Evolutionary conservation across 495 filamentous ascomycete species (phyloP).

Genomic region (Immersiella caudata): DNA sequence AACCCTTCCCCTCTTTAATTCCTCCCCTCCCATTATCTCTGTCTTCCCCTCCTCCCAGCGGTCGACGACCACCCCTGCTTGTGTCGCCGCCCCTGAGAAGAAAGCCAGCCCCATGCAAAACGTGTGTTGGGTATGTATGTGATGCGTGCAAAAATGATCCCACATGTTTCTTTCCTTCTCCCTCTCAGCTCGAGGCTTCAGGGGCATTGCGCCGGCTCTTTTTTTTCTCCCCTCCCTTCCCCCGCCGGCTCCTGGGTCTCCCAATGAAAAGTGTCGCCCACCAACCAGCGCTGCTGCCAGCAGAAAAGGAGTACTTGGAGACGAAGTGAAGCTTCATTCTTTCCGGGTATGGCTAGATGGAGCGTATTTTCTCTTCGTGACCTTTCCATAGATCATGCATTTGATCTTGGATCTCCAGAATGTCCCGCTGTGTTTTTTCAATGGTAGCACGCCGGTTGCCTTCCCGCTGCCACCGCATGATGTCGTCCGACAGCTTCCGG

Average conservation of each 20-base stretch:
- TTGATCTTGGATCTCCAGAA: slow-evolving; percentile 65
- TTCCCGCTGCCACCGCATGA: slow-evolving; percentile 78
- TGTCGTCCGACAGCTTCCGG: slow-evolving; percentile 72
- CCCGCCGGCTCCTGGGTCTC: neutral
- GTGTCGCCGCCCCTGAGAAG: neutral
- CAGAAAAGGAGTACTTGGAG: neutral
- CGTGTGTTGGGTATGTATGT: slow-evolving; percentile 2
- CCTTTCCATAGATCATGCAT: slow-evolving; percentile 59
- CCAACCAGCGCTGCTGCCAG: neutral
- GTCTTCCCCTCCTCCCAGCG: neutral
- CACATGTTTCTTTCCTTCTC: neutral
- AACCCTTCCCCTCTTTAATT: neutral
- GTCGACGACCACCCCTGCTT: neutral
- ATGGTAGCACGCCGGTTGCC: slow-evolving; percentile 78
- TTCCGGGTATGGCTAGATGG: slow-evolving; percentile 3
- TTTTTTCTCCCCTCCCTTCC: neutral
- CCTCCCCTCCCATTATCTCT: neutral
- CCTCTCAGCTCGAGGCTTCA: neutral
- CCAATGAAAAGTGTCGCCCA: neutral
- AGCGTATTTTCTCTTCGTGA: slow-evolving; percentile 46
- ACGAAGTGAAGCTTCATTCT: too few species aligned
- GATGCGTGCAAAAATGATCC: neutral
- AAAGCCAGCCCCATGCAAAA: neutral
- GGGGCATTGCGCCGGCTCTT: neutral
- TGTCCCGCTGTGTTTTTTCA: slow-evolving; percentile 69